Conservation (phyloP, 805 yeast genomes). For the Yamadazyma sp. region DNA sequence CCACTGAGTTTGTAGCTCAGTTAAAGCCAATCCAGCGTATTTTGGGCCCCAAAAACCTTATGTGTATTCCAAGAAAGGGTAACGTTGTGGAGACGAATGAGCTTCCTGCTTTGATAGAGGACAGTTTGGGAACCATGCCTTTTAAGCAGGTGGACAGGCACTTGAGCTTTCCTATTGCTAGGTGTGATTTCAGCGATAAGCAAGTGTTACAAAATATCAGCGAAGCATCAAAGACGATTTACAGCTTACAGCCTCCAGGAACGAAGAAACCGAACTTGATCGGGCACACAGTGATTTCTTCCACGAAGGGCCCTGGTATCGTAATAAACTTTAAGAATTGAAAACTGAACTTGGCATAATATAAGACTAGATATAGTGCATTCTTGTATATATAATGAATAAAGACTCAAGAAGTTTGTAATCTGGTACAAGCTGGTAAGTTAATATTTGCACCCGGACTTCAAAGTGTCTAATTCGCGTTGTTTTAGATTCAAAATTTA, state of each 20-base stretch:
- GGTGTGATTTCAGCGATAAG: slow-evolving; percentile 72
- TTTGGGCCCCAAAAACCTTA: slow-evolving; percentile 84
- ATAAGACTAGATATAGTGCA: no score
- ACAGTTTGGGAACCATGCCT: slow-evolving; percentile 65
- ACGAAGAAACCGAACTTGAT: slow-evolving; percentile 66
- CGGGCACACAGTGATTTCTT: slow-evolving; percentile 66
- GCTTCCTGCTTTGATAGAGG: slow-evolving; percentile 50
- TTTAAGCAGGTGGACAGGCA: slow-evolving; percentile 71
- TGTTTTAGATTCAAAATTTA: no score
- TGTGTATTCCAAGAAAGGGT: slow-evolving; percentile 85
- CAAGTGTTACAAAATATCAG: slow-evolving; percentile 71
- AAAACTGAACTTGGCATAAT: no score
- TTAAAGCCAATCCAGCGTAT: slow-evolving; percentile 70
- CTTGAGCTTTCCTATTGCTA: slow-evolving; percentile 70
- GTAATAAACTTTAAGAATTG: slow-evolving; percentile 48
- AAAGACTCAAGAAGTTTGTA: no score
- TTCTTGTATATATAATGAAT: slow-evolving; percentile 7
- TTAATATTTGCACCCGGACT: no score
- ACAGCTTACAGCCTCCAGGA: slow-evolving; percentile 53
- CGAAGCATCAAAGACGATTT: slow-evolving; percentile 64
- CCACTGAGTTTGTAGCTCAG: slow-evolving; percentile 72
- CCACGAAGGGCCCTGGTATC: slow-evolving; percentile 80
- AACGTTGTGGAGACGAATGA: slow-evolving; percentile 66
- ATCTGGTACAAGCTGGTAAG: no score
- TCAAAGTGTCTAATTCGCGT: no score